A percentile compares a stretch with the other conserved stretches of the same genome.
phyloP scores from a whole-genome alignment of 2,329 filamentous ascomycete species.

The Dactylellina leptospora region DNA sequence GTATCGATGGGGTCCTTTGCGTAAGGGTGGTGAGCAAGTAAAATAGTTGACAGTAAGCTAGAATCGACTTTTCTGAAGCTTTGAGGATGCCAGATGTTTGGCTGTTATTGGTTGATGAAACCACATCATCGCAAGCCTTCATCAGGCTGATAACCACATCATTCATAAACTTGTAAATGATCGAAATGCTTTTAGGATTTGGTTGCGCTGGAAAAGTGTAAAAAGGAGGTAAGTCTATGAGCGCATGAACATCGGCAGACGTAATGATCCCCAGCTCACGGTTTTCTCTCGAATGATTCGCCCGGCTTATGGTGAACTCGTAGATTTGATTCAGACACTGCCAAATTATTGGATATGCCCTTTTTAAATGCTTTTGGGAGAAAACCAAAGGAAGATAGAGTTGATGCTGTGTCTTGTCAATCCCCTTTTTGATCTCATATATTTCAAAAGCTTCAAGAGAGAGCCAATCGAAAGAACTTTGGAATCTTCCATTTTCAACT shows the following conservation, averaged over 20 bases:
- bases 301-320: not conserved
- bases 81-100: not conserved
- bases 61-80: slow-evolving; percentile 8
- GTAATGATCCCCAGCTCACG: not conserved
- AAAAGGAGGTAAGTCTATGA: not conserved
- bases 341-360: not conserved
- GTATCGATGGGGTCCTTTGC: not conserved
- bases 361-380: not conserved
- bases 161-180: slow-evolving; percentile 13
- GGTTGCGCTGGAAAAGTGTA: not conserved
- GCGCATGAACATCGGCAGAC: not conserved
- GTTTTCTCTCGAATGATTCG: not conserved
- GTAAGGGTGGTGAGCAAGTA: not conserved
- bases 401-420: not conserved
- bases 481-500: not conserved
- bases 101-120: not conserved
- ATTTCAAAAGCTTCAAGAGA: slow-evolving; percentile 7
- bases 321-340: not conserved
- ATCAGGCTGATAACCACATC: not conserved
- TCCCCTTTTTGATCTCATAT: not conserved
- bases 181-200: not conserved
- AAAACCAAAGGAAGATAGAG: slow-evolving; percentile 1
- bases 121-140: slow-evolving; percentile 3
- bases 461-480: slow-evolving; percentile 10
- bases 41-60: slow-evolving; percentile 8